These are phyloP conservation scores for Neonectria neomacrospora DNA, from an alignment of 2,329 filamentous ascomycete genomes.

Conservation along the genomic window DNA sequence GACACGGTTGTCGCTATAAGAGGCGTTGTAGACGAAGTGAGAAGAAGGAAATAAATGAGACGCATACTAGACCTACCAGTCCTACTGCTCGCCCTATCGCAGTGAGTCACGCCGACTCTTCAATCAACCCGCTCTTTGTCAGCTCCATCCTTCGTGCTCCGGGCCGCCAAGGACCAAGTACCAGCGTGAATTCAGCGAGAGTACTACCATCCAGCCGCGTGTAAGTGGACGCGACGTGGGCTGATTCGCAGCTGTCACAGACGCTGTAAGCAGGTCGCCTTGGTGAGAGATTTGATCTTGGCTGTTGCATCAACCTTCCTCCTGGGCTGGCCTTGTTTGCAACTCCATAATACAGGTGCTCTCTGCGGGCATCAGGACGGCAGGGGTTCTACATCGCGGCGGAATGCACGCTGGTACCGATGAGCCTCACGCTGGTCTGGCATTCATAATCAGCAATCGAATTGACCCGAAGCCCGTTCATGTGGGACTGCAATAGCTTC, in stretches of 20 bases:
- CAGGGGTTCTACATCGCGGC: neutral
- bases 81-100: neutral
- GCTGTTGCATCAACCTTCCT: too few species aligned
- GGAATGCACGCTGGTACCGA: slow-evolving; percentile 6
- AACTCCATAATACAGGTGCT: neutral
- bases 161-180: slow-evolving; percentile 5
- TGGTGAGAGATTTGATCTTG: too few species aligned
- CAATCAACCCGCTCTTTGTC: neutral
- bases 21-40: too few species aligned
- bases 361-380: neutral
- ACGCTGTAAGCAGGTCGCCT: too few species aligned
- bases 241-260: too few species aligned
- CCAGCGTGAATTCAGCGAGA: slow-evolving; percentile 9
- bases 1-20: too few species aligned
- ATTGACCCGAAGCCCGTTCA: neutral
- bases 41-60: too few species aligned
- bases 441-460: slow-evolving; percentile 7
- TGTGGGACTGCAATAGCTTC: neutral
- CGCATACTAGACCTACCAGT: too few species aligned
- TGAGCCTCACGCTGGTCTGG: neutral
- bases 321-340: too few species aligned
- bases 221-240: neutral
- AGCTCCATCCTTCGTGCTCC: neutral
- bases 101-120: slow-evolving; percentile 9
- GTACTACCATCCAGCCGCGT: neutral